Evolutionary conservation across 2,329 filamentous ascomycete species (phyloP), one percentile per base, ranked within the genome.

Genomic region (Macrophomina phaseolina): DNA sequence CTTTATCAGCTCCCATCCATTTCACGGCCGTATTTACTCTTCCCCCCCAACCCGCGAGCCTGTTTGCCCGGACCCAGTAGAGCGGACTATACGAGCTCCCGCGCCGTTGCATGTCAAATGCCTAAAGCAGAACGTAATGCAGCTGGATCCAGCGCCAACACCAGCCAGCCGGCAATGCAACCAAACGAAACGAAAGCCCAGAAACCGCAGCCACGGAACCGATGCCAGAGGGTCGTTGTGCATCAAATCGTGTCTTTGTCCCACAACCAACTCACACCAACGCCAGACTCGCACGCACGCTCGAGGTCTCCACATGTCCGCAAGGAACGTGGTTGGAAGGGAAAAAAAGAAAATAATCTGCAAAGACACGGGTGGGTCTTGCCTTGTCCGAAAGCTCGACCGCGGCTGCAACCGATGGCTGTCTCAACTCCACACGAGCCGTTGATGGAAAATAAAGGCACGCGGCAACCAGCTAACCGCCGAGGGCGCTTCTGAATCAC

Each of bases 71-170:
- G 58, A 62, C 58, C 58, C 58, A 49, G 58, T 28, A 36, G 58
- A 23, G 58, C 58, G 58, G 58, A 62, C 53, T 56, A 65, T 58
- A 65, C 63, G 63, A 65, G 63, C 63, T 58, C 52, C 48, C 51
- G 51, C 63, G 53, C 63, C 30, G 63, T 65, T 65, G 63, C 63
- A 58, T 65, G 63, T 65, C 63, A 58, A 23, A 49, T 65, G 63
- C 63, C 63, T 38, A 58, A 65, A 58, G 51, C 63, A 65, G 63
- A 49, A 51, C 40, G 42, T 40, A 40, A 38, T 65, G 63, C 63
- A 65, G 63, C 38, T 36, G 38, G 52, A 38, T 38, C 52, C 52
- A 55, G 32, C 52, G 52, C 16, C 32, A 62, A 16, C 34, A 28
- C 51, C 51, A 53, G 32, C 51, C 32, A 53, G 51, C 52, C 12